These are phyloP conservation scores for Septoria petroselini DNA, from an alignment of 2,329 filamentous ascomycete species.

Conservation along the genomic window DNA sequence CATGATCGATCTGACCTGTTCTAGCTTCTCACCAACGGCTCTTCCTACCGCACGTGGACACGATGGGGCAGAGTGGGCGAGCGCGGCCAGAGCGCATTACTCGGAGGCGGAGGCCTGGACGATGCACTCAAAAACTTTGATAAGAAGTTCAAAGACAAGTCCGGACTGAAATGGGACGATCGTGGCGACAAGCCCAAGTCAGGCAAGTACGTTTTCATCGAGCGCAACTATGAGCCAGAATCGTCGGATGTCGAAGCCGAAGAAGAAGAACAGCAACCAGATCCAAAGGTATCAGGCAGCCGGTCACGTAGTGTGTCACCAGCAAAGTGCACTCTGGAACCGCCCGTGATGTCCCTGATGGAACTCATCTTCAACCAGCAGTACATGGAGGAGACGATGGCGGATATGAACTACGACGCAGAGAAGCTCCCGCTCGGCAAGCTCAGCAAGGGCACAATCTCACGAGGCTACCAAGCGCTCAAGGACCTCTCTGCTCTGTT, in stretches of 20 bases:
- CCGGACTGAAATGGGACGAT: conserved; percentile 52
- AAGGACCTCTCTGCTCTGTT: conserved; percentile 71
- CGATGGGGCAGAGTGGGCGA: conserved; percentile 75
- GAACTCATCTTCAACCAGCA: conserved; percentile 78
- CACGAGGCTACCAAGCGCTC: conserved; percentile 69
- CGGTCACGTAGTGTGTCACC: conserved; percentile 27
- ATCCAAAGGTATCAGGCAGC: background rate
- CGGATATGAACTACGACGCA: conserved; percentile 65
- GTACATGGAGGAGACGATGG: conserved; percentile 60
- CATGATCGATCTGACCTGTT: conserved; percentile 28
- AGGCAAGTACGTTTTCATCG: conserved; percentile 74
- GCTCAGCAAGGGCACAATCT: conserved; percentile 74
- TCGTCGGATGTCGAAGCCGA: conserved; percentile 55
- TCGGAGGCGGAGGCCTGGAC: conserved; percentile 41
- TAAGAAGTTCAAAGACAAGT: conserved; percentile 58
- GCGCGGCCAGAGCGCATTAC: conserved; percentile 44
- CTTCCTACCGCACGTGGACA: conserved; percentile 59
- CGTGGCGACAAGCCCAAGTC: conserved; percentile 55
- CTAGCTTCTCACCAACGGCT: conserved; percentile 70
- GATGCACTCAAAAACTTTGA: conserved; percentile 48
- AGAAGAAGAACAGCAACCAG: conserved; percentile 17
- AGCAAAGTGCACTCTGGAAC: conserved; percentile 56
- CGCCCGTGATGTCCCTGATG: conserved; percentile 66
- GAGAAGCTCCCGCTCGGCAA: conserved; percentile 81
- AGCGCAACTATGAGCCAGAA: conserved; percentile 71